Conservation (phyloP, 2,329 filamentous ascomycete genomes). For the Myriosclerotinia curreyana region DNA sequence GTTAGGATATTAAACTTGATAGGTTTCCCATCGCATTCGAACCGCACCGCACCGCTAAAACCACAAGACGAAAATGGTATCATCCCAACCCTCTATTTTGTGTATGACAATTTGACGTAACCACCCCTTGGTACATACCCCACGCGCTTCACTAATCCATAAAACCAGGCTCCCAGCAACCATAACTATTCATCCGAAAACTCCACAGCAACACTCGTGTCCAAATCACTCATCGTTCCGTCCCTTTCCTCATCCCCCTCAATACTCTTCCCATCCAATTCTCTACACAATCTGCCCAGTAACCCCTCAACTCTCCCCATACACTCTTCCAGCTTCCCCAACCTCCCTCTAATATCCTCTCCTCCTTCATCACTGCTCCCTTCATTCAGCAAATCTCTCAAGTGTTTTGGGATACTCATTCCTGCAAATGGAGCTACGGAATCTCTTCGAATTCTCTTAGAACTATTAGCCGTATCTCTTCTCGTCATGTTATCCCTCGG, state of each 20-base stretch:
- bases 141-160: neutral
- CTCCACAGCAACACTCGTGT: constrained; percentile 30
- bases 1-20: too few species aligned
- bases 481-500: constrained; percentile 7
- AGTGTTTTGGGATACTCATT: constrained; percentile 26
- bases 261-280: constrained; percentile 25
- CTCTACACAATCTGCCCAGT: constrained; percentile 32
- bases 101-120: constrained; percentile 2
- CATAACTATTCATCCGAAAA: constrained; percentile 20
- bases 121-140: neutral
- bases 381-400: constrained; percentile 30
- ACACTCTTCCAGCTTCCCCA: constrained; percentile 33
- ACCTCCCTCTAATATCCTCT: constrained; percentile 26
- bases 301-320: constrained; percentile 35
- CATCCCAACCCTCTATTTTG: constrained; percentile 5
- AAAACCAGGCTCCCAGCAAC: neutral
- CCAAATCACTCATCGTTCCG: constrained; percentile 27
- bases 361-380: constrained; percentile 29
- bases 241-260: constrained; percentile 17
- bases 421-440: constrained; percentile 35
- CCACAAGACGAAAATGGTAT: neutral
- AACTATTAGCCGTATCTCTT: constrained; percentile 12
- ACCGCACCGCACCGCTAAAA: neutral
- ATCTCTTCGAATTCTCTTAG: constrained; percentile 28
- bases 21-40: too few species aligned